phyloP scores from a whole-genome alignment of 2,329 filamentous ascomycete genomes.

The Colletotrichum tropicale region DNA sequence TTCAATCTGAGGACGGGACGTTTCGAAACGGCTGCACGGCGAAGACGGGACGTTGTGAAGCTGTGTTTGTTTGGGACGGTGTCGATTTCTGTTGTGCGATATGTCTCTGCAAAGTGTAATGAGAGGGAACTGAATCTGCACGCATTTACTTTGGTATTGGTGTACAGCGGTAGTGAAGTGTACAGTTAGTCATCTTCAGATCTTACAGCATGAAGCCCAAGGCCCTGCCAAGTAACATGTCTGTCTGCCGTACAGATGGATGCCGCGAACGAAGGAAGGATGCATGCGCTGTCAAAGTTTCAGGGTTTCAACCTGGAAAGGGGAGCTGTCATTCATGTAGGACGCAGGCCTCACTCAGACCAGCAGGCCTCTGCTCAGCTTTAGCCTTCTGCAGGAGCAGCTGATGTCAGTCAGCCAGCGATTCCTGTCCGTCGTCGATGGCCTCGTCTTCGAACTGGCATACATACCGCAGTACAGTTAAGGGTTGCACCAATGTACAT shows the following conservation, averaged over 20 bases:
- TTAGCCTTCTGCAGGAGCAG: neutral
- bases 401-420: neutral
- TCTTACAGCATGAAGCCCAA: neutral
- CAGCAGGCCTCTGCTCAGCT: neutral
- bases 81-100: neutral
- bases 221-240: neutral
- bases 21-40: constrained; percentile 13
- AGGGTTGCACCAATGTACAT: neutral
- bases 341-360: neutral
- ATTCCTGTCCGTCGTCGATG: neutral
- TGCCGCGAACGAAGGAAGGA: neutral
- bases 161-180: neutral
- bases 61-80: neutral
- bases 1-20: neutral
- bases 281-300: neutral
- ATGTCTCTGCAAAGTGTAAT: neutral
- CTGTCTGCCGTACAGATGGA: neutral
- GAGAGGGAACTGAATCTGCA: neutral
- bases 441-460: neutral
- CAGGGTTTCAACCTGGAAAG: neutral
- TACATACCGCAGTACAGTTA: too few relatives aligned
- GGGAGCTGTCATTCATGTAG: neutral
- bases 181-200: neutral
- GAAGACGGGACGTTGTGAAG: neutral
- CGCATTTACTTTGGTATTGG: neutral